Evolutionary conservation across 495 filamentous ascomycete species (phyloP).

Genomic region (Ramalina intermedia): DNA sequence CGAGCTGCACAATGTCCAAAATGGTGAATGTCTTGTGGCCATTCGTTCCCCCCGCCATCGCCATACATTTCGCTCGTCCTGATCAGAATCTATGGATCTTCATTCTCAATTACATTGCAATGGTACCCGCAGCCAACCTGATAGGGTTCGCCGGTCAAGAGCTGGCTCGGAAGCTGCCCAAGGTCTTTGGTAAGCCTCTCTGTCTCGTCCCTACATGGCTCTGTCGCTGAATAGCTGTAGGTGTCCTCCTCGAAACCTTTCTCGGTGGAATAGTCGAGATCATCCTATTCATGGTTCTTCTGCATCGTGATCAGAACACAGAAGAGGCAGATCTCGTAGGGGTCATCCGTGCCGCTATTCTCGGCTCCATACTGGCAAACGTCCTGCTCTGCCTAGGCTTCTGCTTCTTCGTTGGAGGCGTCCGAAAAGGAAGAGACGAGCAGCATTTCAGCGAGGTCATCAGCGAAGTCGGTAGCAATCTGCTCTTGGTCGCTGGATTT

Average conservation of each 20-base stretch:
- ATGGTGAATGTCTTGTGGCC: constrained; percentile 62
- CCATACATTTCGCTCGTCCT: constrained; percentile 44
- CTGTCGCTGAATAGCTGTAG: not conserved
- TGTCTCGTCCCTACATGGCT: not conserved
- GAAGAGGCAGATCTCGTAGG: constrained; percentile 33
- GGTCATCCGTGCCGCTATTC: constrained; percentile 71
- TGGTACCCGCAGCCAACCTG: constrained; percentile 80
- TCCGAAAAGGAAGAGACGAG: constrained; percentile 37
- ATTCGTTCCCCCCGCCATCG: constrained; percentile 53
- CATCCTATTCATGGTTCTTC: constrained; percentile 65
- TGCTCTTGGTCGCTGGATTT: constrained; percentile 70
- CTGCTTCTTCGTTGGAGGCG: constrained; percentile 65
- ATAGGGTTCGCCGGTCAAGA: constrained; percentile 77
- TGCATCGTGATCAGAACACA: constrained; percentile 22
- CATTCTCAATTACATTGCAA: constrained; percentile 59
- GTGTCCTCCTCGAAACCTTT: constrained; percentile 59
- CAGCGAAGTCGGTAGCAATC: constrained; percentile 65
- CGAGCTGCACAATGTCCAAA: constrained; percentile 40
- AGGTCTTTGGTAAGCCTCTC: constrained; percentile 43
- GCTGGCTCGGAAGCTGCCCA: constrained; percentile 62
- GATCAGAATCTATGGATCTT: constrained; percentile 52
- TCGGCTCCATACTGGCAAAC: constrained; percentile 71
- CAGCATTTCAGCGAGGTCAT: constrained; percentile 62
- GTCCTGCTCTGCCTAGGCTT: constrained; percentile 59
- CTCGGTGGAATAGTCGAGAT: constrained; percentile 69